These are phyloP conservation scores for Tephrocybe sp. DNA, from an alignment of 768 basidiomycete species.

Conservation along the genomic window DNA sequence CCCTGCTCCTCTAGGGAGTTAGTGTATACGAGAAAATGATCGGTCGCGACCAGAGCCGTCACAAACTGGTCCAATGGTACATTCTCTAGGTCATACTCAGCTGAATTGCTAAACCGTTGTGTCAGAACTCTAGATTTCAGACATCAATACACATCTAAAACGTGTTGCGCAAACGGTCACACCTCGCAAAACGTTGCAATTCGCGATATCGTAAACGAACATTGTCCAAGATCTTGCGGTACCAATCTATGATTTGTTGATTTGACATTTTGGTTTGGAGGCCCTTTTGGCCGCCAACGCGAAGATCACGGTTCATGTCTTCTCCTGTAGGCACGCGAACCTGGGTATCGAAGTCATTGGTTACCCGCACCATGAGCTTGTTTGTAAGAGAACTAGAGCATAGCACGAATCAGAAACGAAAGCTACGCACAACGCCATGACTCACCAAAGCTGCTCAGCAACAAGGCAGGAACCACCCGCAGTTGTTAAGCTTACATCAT, in stretches of 20 bases:
- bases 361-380: slow-evolving; percentile 89
- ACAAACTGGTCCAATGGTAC: slow-evolving; percentile 80
- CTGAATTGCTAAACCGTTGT: slow-evolving; percentile 90
- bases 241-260: slow-evolving; percentile 86
- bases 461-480: slow-evolving; percentile 87
- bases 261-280: slow-evolving; percentile 64
- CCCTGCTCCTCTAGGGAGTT: slow-evolving; percentile 86
- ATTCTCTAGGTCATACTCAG: slow-evolving; percentile 83
- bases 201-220: slow-evolving; percentile 92
- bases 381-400: slow-evolving; percentile 80
- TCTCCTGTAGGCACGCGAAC: slow-evolving; percentile 70
- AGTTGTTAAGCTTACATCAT: slow-evolving; percentile 86
- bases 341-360: slow-evolving; percentile 94
- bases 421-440: slow-evolving; percentile 4
- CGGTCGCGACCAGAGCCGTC: slow-evolving; percentile 72
- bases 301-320: slow-evolving; percentile 26
- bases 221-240: slow-evolving; percentile 89
- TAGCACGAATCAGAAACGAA: slow-evolving; percentile 1
- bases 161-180: background rate
- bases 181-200: slow-evolving; percentile 91
- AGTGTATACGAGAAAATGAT: slow-evolving; percentile 94
- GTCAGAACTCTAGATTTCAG: slow-evolving; percentile 54
- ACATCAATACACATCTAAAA: slow-evolving; percentile 4
- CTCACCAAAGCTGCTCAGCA: slow-evolving; percentile 94
- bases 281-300: slow-evolving; percentile 24